Base-by-base conservation (phyloP, 305 asterid species). In the Fraxinus sp. region DNA sequence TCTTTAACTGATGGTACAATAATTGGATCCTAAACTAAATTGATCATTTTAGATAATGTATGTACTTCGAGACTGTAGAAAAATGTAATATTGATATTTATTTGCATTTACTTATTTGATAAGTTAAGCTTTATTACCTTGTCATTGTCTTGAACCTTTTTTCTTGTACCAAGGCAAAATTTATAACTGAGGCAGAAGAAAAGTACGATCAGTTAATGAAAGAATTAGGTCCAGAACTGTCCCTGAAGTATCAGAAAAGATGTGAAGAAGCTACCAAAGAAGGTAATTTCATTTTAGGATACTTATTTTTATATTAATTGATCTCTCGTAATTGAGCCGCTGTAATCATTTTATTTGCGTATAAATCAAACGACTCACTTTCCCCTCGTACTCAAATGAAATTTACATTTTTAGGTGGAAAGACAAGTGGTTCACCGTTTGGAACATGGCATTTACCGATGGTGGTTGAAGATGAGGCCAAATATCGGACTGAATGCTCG, bases 181-280 rank as follows among this genome's bases (percentile, higher is more conserved):
- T 86, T 76, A 93, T 95, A 76, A 82, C 94, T 46, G 95, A 91
- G 88, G 94, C 92, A 5, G 98, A 95, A 88, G 97, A 90, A 82
- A 91, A 90, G 84, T 93, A 95, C 77, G 91, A 84, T 14, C 81
- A 52, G 28, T 85, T 91, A 78, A 87, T 88, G 84, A 88, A 86
- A 88, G 88, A 89, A 52, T 84, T 95, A 26, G 97, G 88, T 70
- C 88, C 95, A 5, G 93, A 89, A 36, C 83, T 95, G 85, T 87
- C 89, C 2, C 64, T 14, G 55, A 90, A 82, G 80, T 92, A 91
- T 88, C 93, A 84, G 83, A 90, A 84, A 87, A 92, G 99, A 88
- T 95, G 98, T 77, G 94, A 94, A 91, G 98, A 92, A 87, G 98
- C 99, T 77, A 94, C 98, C 26, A 91, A 82, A 88, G 99, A 95